Evolutionary conservation across 2,329 filamentous ascomycete genomes (phyloP).

Genomic region (Westerdykella sp.): DNA sequence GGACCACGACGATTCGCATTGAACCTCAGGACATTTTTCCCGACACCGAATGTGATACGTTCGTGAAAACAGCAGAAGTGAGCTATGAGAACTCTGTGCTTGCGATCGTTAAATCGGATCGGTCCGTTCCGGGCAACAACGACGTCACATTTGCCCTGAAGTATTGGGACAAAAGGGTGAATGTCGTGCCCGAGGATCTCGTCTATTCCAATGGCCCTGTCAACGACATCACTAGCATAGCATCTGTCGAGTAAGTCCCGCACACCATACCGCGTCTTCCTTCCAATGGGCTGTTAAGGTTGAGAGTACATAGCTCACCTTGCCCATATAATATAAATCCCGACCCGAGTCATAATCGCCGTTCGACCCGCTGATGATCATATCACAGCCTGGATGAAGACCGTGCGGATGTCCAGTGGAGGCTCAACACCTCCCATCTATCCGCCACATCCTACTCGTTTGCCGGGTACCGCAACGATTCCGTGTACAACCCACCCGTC

Average conservation of each 20-base stretch:
- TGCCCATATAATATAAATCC: too few relatives aligned
- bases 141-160: conserved; percentile 2
- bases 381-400: too few relatives aligned
- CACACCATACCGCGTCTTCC: not conserved
- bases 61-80: not conserved
- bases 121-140: not conserved
- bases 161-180: conserved; percentile 1
- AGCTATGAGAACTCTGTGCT: conserved; percentile 2
- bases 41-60: not conserved
- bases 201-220: not conserved
- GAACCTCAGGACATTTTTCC: conserved; percentile 1
- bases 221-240: conserved; percentile 2
- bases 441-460: conserved; percentile 4
- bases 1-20: conserved; percentile 2
- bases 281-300: too few relatives aligned
- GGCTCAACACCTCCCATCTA: not conserved
- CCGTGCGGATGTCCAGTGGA: not conserved
- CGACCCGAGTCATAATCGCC: too few relatives aligned
- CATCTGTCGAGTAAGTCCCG: conserved; percentile 3
- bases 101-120: not conserved
- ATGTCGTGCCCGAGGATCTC: not conserved
- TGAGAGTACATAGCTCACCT: too few relatives aligned
- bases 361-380: too few relatives aligned
- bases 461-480: conserved; percentile 1
- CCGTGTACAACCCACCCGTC: not conserved